These are phyloP conservation scores for Urtica urens DNA, from an alignment of 306 rosid genomes.

Conservation along the genomic window DNA sequence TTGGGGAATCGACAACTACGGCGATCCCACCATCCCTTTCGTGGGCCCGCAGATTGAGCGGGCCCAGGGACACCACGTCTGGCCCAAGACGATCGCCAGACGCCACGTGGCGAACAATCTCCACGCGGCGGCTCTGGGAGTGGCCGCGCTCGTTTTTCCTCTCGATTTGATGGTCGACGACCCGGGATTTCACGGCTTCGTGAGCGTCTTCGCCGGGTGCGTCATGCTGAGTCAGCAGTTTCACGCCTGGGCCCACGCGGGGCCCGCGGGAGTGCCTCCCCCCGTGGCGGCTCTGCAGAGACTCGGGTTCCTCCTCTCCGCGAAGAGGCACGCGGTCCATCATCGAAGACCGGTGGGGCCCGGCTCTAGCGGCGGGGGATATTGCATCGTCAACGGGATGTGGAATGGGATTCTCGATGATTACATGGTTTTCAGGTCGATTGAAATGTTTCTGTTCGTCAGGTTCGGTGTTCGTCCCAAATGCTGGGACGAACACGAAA, in stretches of 20 bases:
- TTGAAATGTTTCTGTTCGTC: constrained; percentile 69
- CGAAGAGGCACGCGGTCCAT: constrained; percentile 53
- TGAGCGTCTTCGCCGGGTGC: constrained; percentile 51
- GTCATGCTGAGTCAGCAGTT: constrained; percentile 96
- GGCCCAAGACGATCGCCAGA: constrained; percentile 79
- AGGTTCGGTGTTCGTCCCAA: constrained; percentile 56
- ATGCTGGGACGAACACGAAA: constrained; percentile 71
- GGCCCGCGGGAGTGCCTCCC: constrained; percentile 56
- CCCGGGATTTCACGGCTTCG: constrained; percentile 42
- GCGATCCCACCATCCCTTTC: constrained; percentile 44
- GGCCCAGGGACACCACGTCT: constrained; percentile 82
- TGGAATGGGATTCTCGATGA: constrained; percentile 73
- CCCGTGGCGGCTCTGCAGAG: constrained; percentile 58
- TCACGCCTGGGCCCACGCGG: constrained; percentile 92
- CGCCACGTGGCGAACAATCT: constrained; percentile 82
- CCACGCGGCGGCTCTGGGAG: constrained; percentile 52
- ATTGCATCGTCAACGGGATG: constrained; percentile 85
- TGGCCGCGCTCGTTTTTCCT: constrained; percentile 58
- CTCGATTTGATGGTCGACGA: constrained; percentile 39
- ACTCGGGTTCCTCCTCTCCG: constrained; percentile 52
- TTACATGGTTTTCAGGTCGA: constrained; percentile 45
- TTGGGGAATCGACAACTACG: constrained; percentile 84
- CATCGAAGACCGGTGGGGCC: constrained; percentile 71
- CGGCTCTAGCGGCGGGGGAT: constrained; percentile 63
- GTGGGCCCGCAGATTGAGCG: constrained; percentile 75